A percentile compares a stretch with the other conserved stretches of the same genome.
Conservation (phyloP, 768 basidiomycete species). For the Postia placenta region DNA sequence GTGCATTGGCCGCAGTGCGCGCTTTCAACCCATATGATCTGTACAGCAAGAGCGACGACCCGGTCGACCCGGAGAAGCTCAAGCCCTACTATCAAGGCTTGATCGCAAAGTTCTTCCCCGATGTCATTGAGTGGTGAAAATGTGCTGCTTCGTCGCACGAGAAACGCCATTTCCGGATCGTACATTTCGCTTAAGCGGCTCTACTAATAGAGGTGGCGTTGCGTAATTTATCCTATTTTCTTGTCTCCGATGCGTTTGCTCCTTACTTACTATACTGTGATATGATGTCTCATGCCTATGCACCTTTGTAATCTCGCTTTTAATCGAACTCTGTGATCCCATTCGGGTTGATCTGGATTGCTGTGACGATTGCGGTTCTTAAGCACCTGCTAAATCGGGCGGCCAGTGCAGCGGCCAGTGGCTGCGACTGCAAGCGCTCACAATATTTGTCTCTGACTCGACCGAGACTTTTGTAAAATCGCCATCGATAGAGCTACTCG, state of each 20-base stretch:
- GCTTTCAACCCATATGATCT: conserved; percentile 95
- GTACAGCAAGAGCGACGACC: conserved; percentile 82
- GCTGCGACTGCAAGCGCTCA: not conserved
- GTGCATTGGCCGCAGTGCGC: conserved; percentile 64
- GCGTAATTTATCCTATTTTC: too few relatives aligned
- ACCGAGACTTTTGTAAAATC: conserved; percentile 1
- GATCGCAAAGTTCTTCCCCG: conserved; percentile 83
- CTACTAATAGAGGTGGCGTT: too few relatives aligned
- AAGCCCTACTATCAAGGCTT: conserved; percentile 80
- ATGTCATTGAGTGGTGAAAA: conserved; percentile 71
- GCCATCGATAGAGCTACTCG: conserved; percentile 8
- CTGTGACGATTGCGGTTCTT: not conserved
- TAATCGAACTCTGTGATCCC: too few relatives aligned
- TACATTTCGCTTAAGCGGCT: too few relatives aligned
- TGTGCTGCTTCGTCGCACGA: too few relatives aligned
- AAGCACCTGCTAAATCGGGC: conserved; percentile 1
- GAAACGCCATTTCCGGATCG: too few relatives aligned
- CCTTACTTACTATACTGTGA: too few relatives aligned
- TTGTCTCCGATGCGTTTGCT: too few relatives aligned
- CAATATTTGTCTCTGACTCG: not conserved
- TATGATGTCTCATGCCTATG: too few relatives aligned
- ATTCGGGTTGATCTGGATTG: too few relatives aligned
- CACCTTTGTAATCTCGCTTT: too few relatives aligned
- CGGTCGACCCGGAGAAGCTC: conserved; percentile 53
- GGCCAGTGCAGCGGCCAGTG: not conserved